phyloP scores from a whole-genome alignment of 768 basidiomycete species.

The Cyathus striatus region DNA sequence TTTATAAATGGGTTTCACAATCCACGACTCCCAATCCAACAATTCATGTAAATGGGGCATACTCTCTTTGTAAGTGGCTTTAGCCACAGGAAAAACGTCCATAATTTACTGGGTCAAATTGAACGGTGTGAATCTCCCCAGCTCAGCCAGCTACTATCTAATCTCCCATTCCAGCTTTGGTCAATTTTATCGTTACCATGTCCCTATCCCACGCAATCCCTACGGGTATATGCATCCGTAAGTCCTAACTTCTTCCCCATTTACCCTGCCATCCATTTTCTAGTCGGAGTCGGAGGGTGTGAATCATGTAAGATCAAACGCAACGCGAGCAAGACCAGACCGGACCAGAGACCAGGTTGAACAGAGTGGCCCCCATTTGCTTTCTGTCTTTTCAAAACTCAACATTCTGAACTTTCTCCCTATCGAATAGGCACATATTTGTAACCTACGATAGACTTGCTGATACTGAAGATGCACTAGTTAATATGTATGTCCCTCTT shows the following conservation, averaged over 20 bases:
- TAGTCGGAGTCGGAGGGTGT: conserved; percentile 6
- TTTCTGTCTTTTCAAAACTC: too few species aligned
- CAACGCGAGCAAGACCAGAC: too few species aligned
- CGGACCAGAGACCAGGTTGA: too few species aligned
- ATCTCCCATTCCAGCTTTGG: conserved; percentile 54
- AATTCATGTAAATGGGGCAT: conserved; percentile 50
- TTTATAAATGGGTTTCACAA: neutral
- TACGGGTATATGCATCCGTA: conserved; percentile 75
- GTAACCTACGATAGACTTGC: conserved; percentile 28
- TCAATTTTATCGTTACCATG: conserved; percentile 82
- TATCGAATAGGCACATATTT: conserved; percentile 34
- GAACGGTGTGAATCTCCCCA: too few species aligned
- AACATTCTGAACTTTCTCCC: too few species aligned
- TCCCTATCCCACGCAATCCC: conserved; percentile 81
- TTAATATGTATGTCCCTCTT: conserved; percentile 26
- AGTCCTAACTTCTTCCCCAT: conserved; percentile 38
- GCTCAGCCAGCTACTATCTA: conserved; percentile 9
- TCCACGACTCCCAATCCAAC: conserved; percentile 12
- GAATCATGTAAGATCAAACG: too few species aligned
- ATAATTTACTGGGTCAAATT: conserved; percentile 82
- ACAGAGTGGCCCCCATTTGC: too few species aligned
- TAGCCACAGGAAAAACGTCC: conserved; percentile 75
- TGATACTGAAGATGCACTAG: conserved; percentile 33
- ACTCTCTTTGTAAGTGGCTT: conserved; percentile 88
- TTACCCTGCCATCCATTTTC: conserved; percentile 15